These are phyloP conservation scores for Hymenochaete sp. DNA, from an alignment of 1,284 basidiomycete species.

Conservation along the genomic window DNA sequence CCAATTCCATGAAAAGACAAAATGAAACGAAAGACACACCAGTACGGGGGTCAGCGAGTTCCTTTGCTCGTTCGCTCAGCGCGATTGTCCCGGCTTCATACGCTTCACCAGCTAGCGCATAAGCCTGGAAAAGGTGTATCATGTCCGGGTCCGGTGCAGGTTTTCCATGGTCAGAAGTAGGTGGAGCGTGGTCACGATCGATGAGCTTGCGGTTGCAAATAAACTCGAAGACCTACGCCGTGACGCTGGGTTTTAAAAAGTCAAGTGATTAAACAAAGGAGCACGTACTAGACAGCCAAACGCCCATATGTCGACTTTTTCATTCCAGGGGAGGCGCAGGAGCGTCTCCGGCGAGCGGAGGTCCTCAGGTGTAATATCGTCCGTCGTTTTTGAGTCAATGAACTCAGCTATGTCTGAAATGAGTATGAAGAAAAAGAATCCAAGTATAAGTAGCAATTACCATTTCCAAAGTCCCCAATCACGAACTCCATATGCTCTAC, in stretches of 20 bases:
- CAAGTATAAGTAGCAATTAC: neutral
- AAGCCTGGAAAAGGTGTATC: too few relatives aligned
- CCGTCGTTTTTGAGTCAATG: constrained; percentile 13
- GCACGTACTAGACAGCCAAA: constrained; percentile 28
- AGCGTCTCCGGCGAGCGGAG: constrained; percentile 32
- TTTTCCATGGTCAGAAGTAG: too few relatives aligned
- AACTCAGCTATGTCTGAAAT: constrained; percentile 13
- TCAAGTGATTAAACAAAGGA: neutral
- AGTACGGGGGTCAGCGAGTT: too few relatives aligned
- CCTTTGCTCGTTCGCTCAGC: too few relatives aligned
- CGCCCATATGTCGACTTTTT: constrained; percentile 30
- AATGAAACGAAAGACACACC: too few relatives aligned
- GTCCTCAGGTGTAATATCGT: constrained; percentile 26
- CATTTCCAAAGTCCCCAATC: neutral
- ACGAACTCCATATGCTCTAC: too few relatives aligned
- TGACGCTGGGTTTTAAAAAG: neutral
- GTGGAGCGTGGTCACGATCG: too few relatives aligned
- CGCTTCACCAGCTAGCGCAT: too few relatives aligned
- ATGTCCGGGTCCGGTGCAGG: too few relatives aligned
- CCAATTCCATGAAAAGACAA: too few relatives aligned
- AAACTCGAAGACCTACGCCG: neutral
- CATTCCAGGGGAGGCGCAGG: constrained; percentile 26
- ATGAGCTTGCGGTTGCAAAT: neutral
- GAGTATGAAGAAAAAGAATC: neutral
- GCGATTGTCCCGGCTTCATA: too few relatives aligned